Base-by-base conservation (phyloP, 345 rosid genomes). In the Raphanus raphanistrum region DNA sequence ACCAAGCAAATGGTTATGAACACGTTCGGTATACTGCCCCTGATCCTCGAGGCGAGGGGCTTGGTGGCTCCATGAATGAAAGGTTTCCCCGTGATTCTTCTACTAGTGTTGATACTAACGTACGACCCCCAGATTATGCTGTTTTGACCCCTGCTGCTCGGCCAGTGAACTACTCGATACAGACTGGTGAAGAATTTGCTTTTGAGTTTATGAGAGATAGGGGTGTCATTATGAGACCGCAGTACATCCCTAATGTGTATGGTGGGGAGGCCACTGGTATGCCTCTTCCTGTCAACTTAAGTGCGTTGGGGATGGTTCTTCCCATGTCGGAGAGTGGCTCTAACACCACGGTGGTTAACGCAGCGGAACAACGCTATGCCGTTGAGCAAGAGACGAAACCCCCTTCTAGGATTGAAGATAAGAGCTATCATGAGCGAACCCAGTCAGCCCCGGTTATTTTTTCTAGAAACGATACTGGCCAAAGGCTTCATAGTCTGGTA, bases 131-230 rank as follows among this genome's bases (percentile, higher is more conserved):
- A 64, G 83, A 80, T 58, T 80, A 75, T 75, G 69, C 29, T 75
- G 28, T 65, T 57, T 8, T 72, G 8, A 26, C 76, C 68, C 79
- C 76, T 74, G 68, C 75, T 73, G 67, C 79, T 75, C 79, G 79
- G 41, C 83, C 83, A 16, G 83, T 60, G 2, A 80, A 80, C 75
- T 80, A 75, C 83, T 80, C 83, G 15, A 80, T 80, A 55, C 83
- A 80, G 73, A 80, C 83, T 0, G 83, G 83, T 70, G 83, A 80
- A 80, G 83, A 80, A 48, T 80, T 80, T 75, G 79, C 79, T 54
- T 75, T 80, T 64, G 83, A 80, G 64, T 80, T 80, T 65, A 80
- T 80, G 80, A 65, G 79, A 79, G 79, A 79, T 55, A 68, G 82
- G 61, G 79, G 82, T 54, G 79, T 38, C 2, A 38, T 68, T 75